phyloP scores from a whole-genome alignment of 345 rosid species.

The Citrus maxima region DNA sequence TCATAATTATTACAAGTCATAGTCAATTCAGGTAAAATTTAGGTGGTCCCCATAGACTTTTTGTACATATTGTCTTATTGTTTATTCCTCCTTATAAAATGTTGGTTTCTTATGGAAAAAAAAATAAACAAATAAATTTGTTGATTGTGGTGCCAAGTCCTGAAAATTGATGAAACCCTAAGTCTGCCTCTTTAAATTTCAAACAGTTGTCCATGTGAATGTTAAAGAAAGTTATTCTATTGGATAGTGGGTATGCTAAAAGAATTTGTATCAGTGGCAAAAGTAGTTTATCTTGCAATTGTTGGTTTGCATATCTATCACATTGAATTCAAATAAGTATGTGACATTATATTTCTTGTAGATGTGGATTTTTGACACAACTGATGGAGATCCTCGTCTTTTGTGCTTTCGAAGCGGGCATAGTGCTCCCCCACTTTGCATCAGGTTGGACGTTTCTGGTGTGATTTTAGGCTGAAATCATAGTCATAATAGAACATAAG shows the following conservation, averaged over 20 bases:
- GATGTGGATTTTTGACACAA: constrained; percentile 99
- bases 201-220: background rate
- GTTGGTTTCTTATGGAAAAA: background rate
- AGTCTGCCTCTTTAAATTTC: background rate
- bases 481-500: background rate
- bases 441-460: constrained; percentile 47
- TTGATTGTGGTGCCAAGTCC: background rate
- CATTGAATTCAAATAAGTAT: background rate
- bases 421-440: constrained; percentile 95
- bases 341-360: constrained; percentile 16
- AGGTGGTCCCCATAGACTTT: background rate
- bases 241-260: background rate
- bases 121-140: too few species aligned
- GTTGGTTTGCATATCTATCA: constrained; percentile 4
- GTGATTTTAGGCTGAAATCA: background rate
- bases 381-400: constrained; percentile 93
- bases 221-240: background rate
- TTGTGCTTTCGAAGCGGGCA: constrained; percentile 97
- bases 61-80: too few species aligned
- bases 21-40: background rate
- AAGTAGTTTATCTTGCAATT: background rate
- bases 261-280: background rate
- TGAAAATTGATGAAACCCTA: background rate
- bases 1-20: background rate
- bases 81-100: too few species aligned